Evolutionary conservation across 176 grass and related monocot species (phyloP).

Genomic region (Phyllostachys edulis): DNA sequence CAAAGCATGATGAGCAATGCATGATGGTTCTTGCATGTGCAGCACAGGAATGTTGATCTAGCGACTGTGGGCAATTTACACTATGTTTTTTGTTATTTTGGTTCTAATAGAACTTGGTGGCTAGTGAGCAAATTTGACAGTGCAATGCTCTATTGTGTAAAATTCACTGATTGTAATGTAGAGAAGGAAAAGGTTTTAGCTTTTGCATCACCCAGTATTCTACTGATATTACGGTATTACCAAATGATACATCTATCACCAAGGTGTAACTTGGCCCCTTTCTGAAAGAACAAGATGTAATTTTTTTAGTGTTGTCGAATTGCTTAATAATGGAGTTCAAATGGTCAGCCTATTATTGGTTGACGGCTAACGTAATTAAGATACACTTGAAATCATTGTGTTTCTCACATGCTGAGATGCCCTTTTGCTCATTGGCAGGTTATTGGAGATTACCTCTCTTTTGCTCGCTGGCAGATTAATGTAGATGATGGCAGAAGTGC

Average conservation of each 20-base stretch:
- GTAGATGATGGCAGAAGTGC: neutral
- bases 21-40: conserved; percentile 30
- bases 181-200: neutral
- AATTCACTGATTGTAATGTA: neutral
- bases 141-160: neutral
- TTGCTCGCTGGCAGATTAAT: conserved; percentile 5
- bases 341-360: conserved; percentile 7
- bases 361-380: neutral
- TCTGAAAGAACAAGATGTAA: neutral
- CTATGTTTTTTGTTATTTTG: neutral
- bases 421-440: conserved; percentile 3
- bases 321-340: conserved; percentile 1
- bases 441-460: neutral
- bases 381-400: neutral
- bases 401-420: conserved; percentile 2
- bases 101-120: neutral
- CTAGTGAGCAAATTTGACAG: neutral
- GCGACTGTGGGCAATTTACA: neutral
- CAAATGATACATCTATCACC: neutral
- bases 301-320: neutral
- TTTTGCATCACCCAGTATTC: neutral
- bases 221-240: neutral
- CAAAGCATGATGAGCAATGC: neutral
- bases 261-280: neutral
- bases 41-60: conserved; percentile 11